Percentiles rank a stretch among this genome's conserved stretches.
Conservation (phyloP, 2,329 filamentous ascomycete species). For the Talaromyces sp. region DNA sequence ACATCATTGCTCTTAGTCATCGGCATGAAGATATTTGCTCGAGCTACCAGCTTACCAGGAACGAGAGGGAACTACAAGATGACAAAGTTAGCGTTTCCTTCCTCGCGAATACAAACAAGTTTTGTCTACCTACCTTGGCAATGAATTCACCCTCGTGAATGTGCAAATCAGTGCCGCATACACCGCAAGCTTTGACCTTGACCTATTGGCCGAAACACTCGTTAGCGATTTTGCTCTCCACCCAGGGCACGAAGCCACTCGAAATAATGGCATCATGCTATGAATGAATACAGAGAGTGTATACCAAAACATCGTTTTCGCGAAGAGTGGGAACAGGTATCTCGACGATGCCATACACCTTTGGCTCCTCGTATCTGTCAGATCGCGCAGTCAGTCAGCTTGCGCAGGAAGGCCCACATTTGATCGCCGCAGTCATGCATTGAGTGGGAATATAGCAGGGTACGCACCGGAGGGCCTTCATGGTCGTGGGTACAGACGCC, state of each 20-base stretch:
- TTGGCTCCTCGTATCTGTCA: slow-evolving; percentile 56
- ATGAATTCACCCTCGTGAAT: slow-evolving; percentile 64
- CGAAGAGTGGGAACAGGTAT: slow-evolving; percentile 58
- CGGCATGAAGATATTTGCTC: background rate
- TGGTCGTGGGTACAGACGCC: slow-evolving; percentile 46
- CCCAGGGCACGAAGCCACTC: background rate
- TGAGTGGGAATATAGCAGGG: background rate
- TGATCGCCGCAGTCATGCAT: background rate
- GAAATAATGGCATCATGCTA: background rate
- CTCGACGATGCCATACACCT: slow-evolving; percentile 56
- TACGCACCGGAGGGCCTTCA: slow-evolving; percentile 58
- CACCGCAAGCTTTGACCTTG: slow-evolving; percentile 64
- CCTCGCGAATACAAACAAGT: background rate
- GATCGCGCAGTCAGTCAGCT: background rate
- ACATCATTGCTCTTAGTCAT: slow-evolving; percentile 3
- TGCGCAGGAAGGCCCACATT: background rate
- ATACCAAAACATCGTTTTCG: slow-evolving; percentile 54
- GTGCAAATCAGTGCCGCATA: slow-evolving; percentile 53
- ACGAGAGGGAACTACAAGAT: slow-evolving; percentile 55
- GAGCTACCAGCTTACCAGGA: slow-evolving; percentile 40
- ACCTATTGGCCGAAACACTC: slow-evolving; percentile 31
- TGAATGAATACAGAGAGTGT: background rate
- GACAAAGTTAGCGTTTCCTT: slow-evolving; percentile 3
- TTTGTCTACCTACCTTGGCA: slow-evolving; percentile 39
- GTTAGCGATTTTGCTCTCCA: background rate